Conservation (phyloP, 345 rosid species). For the Ailanthus altissimus region DNA sequence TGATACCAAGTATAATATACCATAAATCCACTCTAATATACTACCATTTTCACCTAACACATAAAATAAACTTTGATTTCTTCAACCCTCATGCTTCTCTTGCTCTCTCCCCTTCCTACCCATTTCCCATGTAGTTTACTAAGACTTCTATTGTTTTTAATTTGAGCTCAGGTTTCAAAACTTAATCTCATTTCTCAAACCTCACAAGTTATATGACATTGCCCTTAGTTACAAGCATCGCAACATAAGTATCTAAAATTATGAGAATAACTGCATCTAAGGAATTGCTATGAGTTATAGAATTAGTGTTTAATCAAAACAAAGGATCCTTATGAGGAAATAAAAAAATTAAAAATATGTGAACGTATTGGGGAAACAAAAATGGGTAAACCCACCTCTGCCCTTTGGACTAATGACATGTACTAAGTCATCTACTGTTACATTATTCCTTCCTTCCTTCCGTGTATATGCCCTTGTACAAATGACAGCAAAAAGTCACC, state of each 20-base stretch:
- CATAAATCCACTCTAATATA: no score
- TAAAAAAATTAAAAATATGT: neutral
- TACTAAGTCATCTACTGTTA: slow-evolving; percentile 78
- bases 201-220: neutral
- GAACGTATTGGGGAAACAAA: no score
- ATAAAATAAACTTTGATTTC: neutral
- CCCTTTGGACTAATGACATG: slow-evolving; percentile 79
- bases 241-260: neutral
- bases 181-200: neutral
- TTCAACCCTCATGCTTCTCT: no score
- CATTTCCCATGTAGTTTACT: neutral
- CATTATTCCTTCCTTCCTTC: slow-evolving; percentile 78
- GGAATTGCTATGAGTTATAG: neutral
- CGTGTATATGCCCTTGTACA: slow-evolving; percentile 58
- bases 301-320: neutral
- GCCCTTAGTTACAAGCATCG: neutral
- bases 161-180: neutral
- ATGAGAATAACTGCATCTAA: neutral
- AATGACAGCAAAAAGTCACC: neutral
- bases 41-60: neutral
- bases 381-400: slow-evolving; percentile 56
- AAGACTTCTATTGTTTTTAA: neutral
- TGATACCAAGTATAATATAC: no score
- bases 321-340: neutral
- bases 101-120: neutral